Evolutionary conservation across 2,329 filamentous ascomycete species (phyloP).

Genomic region (Alternaria sp.): DNA sequence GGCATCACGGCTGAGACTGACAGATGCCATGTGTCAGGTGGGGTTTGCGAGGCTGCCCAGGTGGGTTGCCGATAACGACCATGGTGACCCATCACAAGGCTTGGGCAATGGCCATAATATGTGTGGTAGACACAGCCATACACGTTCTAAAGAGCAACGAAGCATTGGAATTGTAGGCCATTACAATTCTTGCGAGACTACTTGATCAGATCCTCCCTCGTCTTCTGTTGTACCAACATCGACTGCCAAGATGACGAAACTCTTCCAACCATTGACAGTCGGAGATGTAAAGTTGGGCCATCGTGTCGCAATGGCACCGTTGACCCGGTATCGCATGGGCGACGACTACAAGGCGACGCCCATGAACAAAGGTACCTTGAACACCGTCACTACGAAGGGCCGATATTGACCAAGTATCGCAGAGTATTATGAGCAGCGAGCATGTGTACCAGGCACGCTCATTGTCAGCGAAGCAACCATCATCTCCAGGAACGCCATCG

Average conservation of each 20-base stretch:
- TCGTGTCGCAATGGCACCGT: constrained; percentile 42
- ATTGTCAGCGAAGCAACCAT: constrained; percentile 64
- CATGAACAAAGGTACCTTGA: constrained; percentile 11
- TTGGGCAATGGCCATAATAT: neutral
- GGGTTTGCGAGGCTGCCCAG: neutral
- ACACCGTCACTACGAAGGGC: neutral
- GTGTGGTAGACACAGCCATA: neutral
- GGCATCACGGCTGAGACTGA: neutral
- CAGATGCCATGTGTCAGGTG: neutral
- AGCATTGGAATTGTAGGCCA: neutral
- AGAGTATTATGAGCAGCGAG: constrained; percentile 61
- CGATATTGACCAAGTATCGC: neutral
- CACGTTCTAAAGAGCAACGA: neutral
- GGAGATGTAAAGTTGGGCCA: constrained; percentile 37
- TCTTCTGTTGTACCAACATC: neutral
- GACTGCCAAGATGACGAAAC: constrained; percentile 21
- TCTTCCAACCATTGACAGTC: constrained; percentile 44
- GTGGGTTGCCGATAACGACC: constrained; percentile 1
- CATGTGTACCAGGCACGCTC: constrained; percentile 59
- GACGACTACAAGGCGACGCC: constrained; percentile 53
- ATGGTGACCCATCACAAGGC: neutral
- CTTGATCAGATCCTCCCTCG: neutral
- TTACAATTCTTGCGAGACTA: neutral
- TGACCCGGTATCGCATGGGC: constrained; percentile 49
- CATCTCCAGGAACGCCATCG: constrained; percentile 54